phyloP scores from a whole-genome alignment of 1,284 basidiomycete genomes.

The Cutaneotrichosporon dermatis region DNA sequence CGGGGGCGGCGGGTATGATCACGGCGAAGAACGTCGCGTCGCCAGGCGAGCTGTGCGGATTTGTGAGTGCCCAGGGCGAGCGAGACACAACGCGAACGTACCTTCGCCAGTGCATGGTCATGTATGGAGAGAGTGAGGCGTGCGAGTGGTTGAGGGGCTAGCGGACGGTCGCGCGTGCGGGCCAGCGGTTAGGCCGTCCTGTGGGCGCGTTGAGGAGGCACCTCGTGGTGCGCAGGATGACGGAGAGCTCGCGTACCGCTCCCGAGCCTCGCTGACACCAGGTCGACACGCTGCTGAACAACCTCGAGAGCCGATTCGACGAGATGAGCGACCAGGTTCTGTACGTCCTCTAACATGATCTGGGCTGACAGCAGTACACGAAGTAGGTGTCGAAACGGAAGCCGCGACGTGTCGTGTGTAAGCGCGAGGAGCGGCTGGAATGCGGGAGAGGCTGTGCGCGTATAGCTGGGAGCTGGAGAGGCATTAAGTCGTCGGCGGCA shows the following conservation, averaged over 20 bases:
- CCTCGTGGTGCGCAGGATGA: too few species aligned
- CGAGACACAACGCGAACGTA: neutral
- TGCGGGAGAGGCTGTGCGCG: too few species aligned
- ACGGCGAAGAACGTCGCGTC: slow-evolving; percentile 38
- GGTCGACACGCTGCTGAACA: slow-evolving; percentile 45
- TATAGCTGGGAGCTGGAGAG: too few species aligned
- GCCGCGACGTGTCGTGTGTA: too few species aligned
- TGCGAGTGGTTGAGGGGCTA: too few species aligned
- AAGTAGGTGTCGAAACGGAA: too few species aligned
- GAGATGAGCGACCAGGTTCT: slow-evolving; percentile 48
- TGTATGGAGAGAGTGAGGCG: neutral
- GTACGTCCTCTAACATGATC: slow-evolving; percentile 26
- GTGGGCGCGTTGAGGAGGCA: too few species aligned
- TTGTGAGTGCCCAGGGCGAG: slow-evolving; percentile 29
- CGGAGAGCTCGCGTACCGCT: too few species aligned
- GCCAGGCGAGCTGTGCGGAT: slow-evolving; percentile 44
- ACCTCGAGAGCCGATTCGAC: slow-evolving; percentile 45
- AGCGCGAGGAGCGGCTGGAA: too few species aligned
- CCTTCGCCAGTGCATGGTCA: too few species aligned
- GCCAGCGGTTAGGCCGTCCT: too few species aligned
- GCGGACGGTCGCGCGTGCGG: neutral
- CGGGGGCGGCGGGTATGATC: slow-evolving; percentile 5
- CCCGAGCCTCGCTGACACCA: slow-evolving; percentile 11
- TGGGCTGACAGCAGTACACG: slow-evolving; percentile 15
- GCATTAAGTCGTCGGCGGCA: too few species aligned